These are phyloP conservation scores for Emmonsiellopsis sp. DNA, from an alignment of 2,329 filamentous ascomycete species.

Conservation along the genomic window DNA sequence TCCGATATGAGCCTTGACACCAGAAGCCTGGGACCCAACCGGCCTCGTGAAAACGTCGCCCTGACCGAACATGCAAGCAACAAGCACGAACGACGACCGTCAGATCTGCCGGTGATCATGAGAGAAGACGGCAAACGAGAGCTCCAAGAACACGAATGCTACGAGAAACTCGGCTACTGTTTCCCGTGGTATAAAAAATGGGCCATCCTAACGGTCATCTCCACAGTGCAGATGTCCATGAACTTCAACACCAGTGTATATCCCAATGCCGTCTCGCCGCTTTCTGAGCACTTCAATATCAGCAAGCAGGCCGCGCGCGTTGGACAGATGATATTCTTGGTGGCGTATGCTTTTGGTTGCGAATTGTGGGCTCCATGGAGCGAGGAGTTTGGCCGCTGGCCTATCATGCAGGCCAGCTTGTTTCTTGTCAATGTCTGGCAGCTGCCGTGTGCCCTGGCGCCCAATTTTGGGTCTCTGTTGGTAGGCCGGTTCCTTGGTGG, in stretches of 20 bases:
- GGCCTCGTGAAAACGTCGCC: not conserved
- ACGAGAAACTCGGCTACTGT: conserved; percentile 55
- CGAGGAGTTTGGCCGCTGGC: conserved; percentile 69
- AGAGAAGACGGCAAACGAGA: conserved; percentile 13
- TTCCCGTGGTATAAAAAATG: conserved; percentile 59
- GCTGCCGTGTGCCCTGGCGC: conserved; percentile 59
- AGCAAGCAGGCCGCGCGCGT: conserved; percentile 57
- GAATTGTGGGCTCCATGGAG: conserved; percentile 81
- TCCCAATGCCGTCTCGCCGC: conserved; percentile 55
- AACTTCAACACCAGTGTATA: conserved; percentile 69
- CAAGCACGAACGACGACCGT: not conserved
- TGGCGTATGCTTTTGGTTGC: conserved; percentile 72
- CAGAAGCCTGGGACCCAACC: not conserved
- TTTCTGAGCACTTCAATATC: conserved; percentile 56
- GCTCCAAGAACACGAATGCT: conserved; percentile 52
- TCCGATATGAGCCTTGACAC: not conserved
- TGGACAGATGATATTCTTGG: conserved; percentile 66
- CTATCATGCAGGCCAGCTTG: conserved; percentile 61
- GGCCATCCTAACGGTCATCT: conserved; percentile 64
- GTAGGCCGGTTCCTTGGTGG: conserved; percentile 57
- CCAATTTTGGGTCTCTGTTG: conserved; percentile 60
- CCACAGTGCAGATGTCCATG: conserved; percentile 66
- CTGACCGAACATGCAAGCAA: not conserved
- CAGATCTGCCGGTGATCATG: not conserved
- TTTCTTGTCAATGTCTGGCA: conserved; percentile 71